Percentiles rank a stretch among this genome's conserved stretches.
Evolutionary conservation across 345 rosid genomes (phyloP).

Genomic region (Acer yangbiense): DNA sequence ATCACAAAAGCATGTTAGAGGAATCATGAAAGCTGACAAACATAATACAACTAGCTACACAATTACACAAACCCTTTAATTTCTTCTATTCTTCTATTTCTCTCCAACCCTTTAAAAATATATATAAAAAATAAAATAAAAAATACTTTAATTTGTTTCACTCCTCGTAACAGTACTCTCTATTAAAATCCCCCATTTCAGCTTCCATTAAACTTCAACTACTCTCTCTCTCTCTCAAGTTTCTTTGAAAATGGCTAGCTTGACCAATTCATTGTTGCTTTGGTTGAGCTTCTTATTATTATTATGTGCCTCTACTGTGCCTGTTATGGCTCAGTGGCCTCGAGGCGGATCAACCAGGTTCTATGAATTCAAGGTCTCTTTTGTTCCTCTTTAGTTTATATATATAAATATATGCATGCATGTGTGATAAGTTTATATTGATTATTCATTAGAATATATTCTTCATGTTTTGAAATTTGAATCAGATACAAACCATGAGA

Average conservation of each 20-base stretch:
- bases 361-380: constrained; percentile 72
- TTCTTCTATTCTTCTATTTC: constrained; percentile 10
- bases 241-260: constrained; percentile 35
- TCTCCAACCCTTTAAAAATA: constrained; percentile 25
- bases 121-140: neutral
- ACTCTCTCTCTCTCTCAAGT: neutral
- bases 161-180: neutral
- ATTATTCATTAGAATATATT: neutral
- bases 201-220: neutral
- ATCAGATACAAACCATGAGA: constrained; percentile 60
- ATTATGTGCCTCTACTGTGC: constrained; percentile 34
- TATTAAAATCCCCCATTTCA: constrained; percentile 25
- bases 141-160: neutral
- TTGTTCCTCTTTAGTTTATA: neutral
- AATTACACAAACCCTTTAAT: constrained; percentile 6
- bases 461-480: neutral
- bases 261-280: constrained; percentile 30
- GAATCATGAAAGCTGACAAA: constrained; percentile 60
- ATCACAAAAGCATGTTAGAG: constrained; percentile 53
- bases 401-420: neutral
- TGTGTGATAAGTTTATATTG: neutral
- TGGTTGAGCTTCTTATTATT: constrained; percentile 39
- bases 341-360: constrained; percentile 54
- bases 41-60: constrained; percentile 25
- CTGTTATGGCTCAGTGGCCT: constrained; percentile 41